These are phyloP conservation scores for Arthrobotrys entomopaga DNA, from an alignment of 2,329 filamentous ascomycete species.

Conservation along the genomic window DNA sequence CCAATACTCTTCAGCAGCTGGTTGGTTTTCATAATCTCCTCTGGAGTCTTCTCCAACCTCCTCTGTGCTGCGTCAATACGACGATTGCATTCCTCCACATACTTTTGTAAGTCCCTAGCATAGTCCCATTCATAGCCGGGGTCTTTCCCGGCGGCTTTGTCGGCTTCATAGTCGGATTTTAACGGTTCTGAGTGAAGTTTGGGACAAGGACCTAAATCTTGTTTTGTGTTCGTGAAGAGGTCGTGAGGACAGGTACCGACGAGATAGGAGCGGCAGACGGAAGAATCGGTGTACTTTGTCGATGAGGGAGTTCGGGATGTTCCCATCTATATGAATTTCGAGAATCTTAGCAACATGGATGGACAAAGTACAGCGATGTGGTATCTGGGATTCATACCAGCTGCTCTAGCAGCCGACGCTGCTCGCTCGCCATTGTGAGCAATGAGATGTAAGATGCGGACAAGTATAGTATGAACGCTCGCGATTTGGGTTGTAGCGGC, in stretches of 20 bases:
- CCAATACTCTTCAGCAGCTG: constrained; percentile 85
- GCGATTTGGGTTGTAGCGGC: background rate
- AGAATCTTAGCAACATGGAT: constrained; percentile 1
- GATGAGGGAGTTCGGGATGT: constrained; percentile 71
- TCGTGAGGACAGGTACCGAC: constrained; percentile 96
- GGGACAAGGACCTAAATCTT: constrained; percentile 89
- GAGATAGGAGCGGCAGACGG: constrained; percentile 93
- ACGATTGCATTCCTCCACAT: constrained; percentile 95
- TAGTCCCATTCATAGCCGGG: constrained; percentile 97
- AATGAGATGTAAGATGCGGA: too few species aligned
- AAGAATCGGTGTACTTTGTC: constrained; percentile 87
- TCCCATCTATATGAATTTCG: constrained; percentile 66
- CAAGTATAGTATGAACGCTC: background rate
- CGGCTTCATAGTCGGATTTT: constrained; percentile 82
- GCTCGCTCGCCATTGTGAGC: constrained; percentile 68
- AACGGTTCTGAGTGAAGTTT: constrained; percentile 88
- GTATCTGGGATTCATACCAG: constrained; percentile 63
- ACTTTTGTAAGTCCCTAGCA: constrained; percentile 92
- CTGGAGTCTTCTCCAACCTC: constrained; percentile 93
- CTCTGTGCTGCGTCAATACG: constrained; percentile 91
- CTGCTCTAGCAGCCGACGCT: constrained; percentile 98
- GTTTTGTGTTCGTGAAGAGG: constrained; percentile 99
- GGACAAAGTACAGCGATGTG: background rate
- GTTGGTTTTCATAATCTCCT: constrained; percentile 96
- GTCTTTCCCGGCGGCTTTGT: constrained; percentile 60